A percentile compares a stretch with the other conserved stretches of the same genome.
phyloP scores from a whole-genome alignment of 2,329 filamentous ascomycete species.

The Botrytis deweyae region DNA sequence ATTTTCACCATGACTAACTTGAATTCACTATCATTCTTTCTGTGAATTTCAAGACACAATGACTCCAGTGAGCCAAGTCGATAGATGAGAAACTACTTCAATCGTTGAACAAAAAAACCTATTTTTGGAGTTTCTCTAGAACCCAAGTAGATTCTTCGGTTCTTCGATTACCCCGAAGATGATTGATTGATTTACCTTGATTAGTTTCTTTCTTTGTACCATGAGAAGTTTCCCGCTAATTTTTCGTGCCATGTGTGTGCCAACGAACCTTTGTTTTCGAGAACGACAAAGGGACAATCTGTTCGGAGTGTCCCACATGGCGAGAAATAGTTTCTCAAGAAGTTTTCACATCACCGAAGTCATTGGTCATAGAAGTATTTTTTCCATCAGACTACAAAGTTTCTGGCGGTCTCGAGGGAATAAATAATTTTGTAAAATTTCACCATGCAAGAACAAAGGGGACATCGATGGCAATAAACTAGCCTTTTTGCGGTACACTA shows the following conservation, averaged over 20 bases:
- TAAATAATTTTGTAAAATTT: neutral
- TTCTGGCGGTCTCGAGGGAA: neutral
- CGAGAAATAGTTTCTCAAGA: neutral
- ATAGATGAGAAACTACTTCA: too few relatives aligned
- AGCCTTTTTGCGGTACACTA: neutral
- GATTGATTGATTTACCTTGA: neutral
- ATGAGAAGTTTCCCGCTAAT: neutral
- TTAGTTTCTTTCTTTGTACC: neutral
- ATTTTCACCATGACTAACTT: neutral
- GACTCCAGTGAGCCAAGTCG: neutral
- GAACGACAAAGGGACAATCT: neutral
- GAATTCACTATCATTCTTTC: neutral
- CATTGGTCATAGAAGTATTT: neutral
- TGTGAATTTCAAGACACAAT: neutral
- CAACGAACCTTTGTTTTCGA: neutral
- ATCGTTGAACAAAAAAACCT: neutral
- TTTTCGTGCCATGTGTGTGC: neutral
- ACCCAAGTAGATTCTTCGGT: neutral
- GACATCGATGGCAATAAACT: neutral
- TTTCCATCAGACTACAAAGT: neutral
- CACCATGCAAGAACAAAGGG: slow-evolving; percentile 1
- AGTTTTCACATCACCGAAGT: neutral
- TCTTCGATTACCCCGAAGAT: neutral
- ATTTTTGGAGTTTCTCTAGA: neutral
- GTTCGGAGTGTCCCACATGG: neutral